phyloP scores from a whole-genome alignment of 345 rosid species.

The Acer negundo region DNA sequence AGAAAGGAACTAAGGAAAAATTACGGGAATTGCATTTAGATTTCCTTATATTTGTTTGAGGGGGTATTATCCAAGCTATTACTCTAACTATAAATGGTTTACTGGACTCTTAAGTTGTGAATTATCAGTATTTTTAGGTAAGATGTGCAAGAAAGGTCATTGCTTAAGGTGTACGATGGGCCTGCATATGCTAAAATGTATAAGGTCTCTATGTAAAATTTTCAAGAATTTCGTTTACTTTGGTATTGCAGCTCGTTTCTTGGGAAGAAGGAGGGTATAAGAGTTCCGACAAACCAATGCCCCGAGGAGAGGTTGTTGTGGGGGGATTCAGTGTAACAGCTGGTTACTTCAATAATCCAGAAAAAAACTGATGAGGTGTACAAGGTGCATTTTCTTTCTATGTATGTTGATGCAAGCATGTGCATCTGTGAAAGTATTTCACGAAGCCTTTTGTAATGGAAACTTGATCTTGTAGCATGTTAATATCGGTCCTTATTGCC shows the following conservation, averaged over 20 bases:
- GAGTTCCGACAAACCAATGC: conserved; percentile 79
- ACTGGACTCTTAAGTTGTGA: neutral
- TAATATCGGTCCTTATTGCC: neutral
- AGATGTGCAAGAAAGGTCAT: neutral
- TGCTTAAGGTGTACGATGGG: neutral
- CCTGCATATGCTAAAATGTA: neutral
- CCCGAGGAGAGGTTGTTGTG: conserved; percentile 86
- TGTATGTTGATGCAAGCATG: neutral
- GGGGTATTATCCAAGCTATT: neutral
- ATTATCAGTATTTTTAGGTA: neutral
- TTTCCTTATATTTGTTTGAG: neutral
- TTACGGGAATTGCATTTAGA: neutral
- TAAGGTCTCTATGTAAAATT: too few species aligned
- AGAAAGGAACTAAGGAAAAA: conserved; percentile 72
- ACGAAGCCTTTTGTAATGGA: neutral
- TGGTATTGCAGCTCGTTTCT: conserved; percentile 68
- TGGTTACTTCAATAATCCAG: conserved; percentile 81
- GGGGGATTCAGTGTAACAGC: conserved; percentile 80
- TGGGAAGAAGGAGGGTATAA: conserved; percentile 91
- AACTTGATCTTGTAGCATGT: conserved; percentile 2
- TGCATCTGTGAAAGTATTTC: neutral
- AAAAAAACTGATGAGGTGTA: conserved; percentile 75
- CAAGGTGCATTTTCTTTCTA: conserved; percentile 49
- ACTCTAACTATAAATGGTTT: neutral
- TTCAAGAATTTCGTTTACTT: conserved; percentile 8